Base-by-base conservation (phyloP, 106 monocot genomes). In the Phalaenopsis equestris region DNA sequence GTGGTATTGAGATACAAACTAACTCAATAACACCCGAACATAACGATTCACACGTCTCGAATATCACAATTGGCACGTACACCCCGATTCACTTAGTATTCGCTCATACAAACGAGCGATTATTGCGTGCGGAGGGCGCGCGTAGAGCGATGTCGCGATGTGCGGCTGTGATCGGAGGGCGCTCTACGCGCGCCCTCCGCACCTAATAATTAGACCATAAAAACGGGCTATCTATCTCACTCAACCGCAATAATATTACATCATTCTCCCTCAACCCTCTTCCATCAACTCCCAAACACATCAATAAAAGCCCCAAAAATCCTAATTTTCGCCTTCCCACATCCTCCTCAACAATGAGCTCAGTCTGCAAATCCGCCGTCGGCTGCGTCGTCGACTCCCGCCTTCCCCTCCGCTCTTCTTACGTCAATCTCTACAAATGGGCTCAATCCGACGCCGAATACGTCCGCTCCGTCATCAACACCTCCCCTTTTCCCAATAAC, bases 381-480 rank as follows among this genome's bases (percentile, higher is more conserved):
- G 19, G 42, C 79, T 70, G 23, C 42, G 41, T 84, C 42, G 41
- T 84, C 61, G 80, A 81, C 57, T 37, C 84, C 0, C 81, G 72
- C 18, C 55, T 57, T 1, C 85, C 85, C 23, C 56, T 81, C 42
- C 72, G 85, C n/a, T 81, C 81, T 1, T 81, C 67, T 68, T 85
- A 85, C 21, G 43, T 78, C 42, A 85, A 81, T 77, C 81, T 85
- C 55, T 78, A 85, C 81, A 85, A 78, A 52, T 78, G 85, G 85
- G 87, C 90, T n/a, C 87, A 87, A 23, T 90, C 87, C 6, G 90
- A 90, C 79, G 87, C 82, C 21, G 90, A 87, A 82, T 90, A 87
- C 70, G 84, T 85, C 9, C 77, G 21, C 78, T 52, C 42, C 3
- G 67, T 43, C 58, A 2, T 19, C 6, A 55, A 15, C 3, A 0